Percentiles rank a stretch among this genome's conserved stretches.
Evolutionary conservation across 345 rosid species (phyloP).

Genomic region (Sonneratia alba): DNA sequence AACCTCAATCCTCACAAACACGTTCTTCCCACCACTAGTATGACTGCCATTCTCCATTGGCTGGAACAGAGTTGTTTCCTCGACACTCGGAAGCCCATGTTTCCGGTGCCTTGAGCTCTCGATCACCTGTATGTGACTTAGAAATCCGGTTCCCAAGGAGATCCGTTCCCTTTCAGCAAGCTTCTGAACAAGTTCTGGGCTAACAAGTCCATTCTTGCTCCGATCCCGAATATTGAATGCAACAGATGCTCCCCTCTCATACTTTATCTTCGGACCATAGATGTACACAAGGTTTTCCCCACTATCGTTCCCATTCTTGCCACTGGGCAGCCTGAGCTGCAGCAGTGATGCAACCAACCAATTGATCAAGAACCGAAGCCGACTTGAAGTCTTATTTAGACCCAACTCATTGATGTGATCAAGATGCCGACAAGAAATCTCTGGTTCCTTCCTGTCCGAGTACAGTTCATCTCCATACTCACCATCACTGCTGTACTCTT

Average conservation of each 20-base stretch:
- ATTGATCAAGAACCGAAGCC: conserved; percentile 77
- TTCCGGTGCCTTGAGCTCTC: conserved; percentile 42
- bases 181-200: conserved; percentile 87
- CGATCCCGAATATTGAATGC: conserved; percentile 81
- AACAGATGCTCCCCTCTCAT: conserved; percentile 91
- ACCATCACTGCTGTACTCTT: conserved; percentile 61
- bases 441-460: conserved; percentile 83
- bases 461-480: conserved; percentile 66
- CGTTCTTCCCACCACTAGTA: conserved; percentile 39
- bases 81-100: conserved; percentile 28
- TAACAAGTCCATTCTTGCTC: conserved; percentile 49
- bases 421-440: conserved; percentile 67
- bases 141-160: conserved; percentile 80
- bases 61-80: conserved; percentile 55
- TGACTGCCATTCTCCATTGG: conserved; percentile 62
- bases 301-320: conserved; percentile 50
- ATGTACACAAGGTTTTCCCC: conserved; percentile 70
- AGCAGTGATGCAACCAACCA: conserved; percentile 97
- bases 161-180: conserved; percentile 89
- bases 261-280: conserved; percentile 95
- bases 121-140: conserved; percentile 70
- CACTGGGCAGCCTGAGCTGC: conserved; percentile 59
- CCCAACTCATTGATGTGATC: conserved; percentile 93
- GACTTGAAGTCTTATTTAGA: conserved; percentile 78
- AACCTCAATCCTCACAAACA: conserved; percentile 74